Evolutionary conservation across 352 stramenopile genomes (phyloP).

Genomic region (Phytophthora pisi): DNA sequence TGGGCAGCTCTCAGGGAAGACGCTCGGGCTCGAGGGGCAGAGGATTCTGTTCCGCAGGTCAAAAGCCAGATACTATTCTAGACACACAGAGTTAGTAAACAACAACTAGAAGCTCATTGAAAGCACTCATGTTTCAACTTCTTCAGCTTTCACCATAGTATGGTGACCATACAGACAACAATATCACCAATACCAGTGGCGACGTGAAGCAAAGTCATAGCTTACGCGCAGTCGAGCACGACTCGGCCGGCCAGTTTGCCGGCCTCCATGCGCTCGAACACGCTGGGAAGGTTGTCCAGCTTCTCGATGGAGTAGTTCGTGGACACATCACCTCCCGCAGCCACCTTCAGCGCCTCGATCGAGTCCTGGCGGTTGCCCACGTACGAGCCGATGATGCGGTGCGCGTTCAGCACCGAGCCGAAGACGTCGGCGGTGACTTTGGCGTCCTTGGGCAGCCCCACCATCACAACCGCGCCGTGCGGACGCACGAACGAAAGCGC

Average conservation of each 20-base stretch:
- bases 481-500: constrained; percentile 65
- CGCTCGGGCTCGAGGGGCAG: constrained; percentile 11
- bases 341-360: constrained; percentile 60
- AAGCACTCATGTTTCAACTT: no score
- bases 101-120: no score
- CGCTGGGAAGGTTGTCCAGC: constrained; percentile 40
- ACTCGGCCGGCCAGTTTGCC: constrained; percentile 50
- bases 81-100: background rate
- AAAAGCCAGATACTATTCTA: constrained; percentile 26
- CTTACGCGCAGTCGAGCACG: constrained; percentile 58
- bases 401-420: constrained; percentile 44
- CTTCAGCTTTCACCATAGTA: background rate
- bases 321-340: constrained; percentile 46
- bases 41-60: constrained; percentile 13
- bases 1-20: constrained; percentile 8
- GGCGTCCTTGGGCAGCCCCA: constrained; percentile 68
- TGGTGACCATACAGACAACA: no score
- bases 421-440: constrained; percentile 46
- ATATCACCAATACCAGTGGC: background rate
- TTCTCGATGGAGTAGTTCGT: constrained; percentile 46
- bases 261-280: constrained; percentile 53
- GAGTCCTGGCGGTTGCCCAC: constrained; percentile 63
- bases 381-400: constrained; percentile 59
- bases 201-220: background rate
- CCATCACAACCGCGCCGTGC: constrained; percentile 64